phyloP scores from a whole-genome alignment of 139 green algal species.

The Chlorella sorokiniana region DNA sequence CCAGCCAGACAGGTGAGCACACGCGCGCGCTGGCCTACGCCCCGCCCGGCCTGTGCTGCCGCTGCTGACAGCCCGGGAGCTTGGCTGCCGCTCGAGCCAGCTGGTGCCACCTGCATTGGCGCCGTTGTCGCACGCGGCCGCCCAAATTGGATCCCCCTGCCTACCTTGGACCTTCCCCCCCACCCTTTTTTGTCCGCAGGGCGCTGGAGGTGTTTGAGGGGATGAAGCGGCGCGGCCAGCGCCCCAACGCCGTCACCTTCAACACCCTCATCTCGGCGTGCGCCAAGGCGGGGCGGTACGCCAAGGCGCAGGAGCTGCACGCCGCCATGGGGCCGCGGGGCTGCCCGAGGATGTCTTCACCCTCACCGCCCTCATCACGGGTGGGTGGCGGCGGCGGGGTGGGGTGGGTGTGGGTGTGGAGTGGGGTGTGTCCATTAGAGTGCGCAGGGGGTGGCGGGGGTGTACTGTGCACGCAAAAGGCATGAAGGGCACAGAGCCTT shows the following conservation, averaged over 20 bases:
- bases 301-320: constrained; percentile 60
- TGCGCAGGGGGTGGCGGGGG: neutral
- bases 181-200: constrained; percentile 35
- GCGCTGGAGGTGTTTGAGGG: constrained; percentile 79
- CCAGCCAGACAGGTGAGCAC: constrained; percentile 75
- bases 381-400: neutral
- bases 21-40: no score
- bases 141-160: neutral
- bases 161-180: neutral
- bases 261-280: constrained; percentile 83
- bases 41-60: no score
- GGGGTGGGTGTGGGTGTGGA: neutral
- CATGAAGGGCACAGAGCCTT: no score
- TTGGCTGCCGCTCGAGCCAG: no score
- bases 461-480: neutral
- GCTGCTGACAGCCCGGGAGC: no score
- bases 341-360: constrained; percentile 80
- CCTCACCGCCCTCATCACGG: constrained; percentile 79
- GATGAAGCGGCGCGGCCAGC: constrained; percentile 58
- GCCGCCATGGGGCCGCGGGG: constrained; percentile 68
- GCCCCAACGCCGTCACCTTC: constrained; percentile 79
- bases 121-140: neutral
- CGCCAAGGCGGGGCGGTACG: constrained; percentile 63
- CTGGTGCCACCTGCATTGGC: no score
- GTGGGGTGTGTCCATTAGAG: neutral